Base-by-base conservation (phyloP, 164 flowering plant species). In the Aristolochia contorta region DNA sequence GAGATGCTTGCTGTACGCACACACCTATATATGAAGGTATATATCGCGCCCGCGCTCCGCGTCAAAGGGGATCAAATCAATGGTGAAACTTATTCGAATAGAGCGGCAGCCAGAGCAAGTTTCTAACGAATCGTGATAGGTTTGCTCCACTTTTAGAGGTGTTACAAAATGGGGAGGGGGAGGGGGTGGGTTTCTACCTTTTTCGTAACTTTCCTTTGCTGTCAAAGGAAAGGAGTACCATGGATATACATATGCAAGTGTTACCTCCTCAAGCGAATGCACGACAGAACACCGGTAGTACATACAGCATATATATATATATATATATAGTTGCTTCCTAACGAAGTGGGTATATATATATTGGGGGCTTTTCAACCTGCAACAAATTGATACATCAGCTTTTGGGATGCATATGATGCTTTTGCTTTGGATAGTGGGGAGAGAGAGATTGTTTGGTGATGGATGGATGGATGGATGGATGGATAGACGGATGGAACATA, bases 391-490 rank as follows among this genome's bases (percentile, higher is more conserved):
- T 53, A 52, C 65, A 69, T 62, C 77, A 74, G 78, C 78, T 75
- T 81, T 75, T 66, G 60, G 72, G 72, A 63, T 72, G 74, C 79
- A 70, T 73, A 63, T 71, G 79, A 75, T 75, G 72, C 69, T 71
- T 74, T 27, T 61, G 71, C 74, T 74, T 79, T 72, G 75, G 71
- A 56, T 74, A 63, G 77, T 76, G 78, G 80, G 69, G 67, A 58
- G 62, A 57, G 63, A 20, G 41, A 60, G 65, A 43, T 57, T 19
- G 69, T 66, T 69, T 45, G 46, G 16, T 67, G 75, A 75, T 75
- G 68, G 81, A 77, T 71, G 78, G 84, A 80, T 78, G 30, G 30
- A 27, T 27, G 30, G 30, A 27, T 27, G 30, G 30, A 27, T 27
- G 30, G 30, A 27, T 27, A 5, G 30, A 27, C 5, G 5, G 81